phyloP scores from a whole-genome alignment of 139 green algal species.

The Chlorella vulgaris region DNA sequence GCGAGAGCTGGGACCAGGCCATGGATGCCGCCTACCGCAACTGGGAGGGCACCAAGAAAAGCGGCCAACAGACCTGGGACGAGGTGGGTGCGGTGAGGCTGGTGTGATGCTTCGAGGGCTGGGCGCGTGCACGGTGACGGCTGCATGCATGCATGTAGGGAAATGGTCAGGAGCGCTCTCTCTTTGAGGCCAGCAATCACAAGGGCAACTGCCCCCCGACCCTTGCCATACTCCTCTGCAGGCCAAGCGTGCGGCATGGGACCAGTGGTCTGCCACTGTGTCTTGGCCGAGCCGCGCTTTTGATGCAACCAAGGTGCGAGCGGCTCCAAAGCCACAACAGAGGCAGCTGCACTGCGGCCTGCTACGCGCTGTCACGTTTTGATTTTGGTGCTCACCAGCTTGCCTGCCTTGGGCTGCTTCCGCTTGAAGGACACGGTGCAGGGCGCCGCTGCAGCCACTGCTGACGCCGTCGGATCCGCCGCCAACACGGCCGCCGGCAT shows the following conservation, averaged over 20 bases:
- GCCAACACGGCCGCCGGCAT: not conserved
- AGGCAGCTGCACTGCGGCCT: no score
- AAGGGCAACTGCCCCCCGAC: not conserved
- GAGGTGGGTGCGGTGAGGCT: not conserved
- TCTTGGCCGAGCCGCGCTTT: not conserved
- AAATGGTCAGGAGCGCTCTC: not conserved
- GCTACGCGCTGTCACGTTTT: no score
- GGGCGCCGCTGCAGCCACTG: not conserved
- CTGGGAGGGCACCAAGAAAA: constrained; percentile 12
- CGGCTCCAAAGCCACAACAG: no score
- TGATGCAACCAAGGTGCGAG: constrained; percentile 6
- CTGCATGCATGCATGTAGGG: not conserved
- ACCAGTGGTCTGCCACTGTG: constrained; percentile 36
- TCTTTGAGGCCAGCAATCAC: no score
- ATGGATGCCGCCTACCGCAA: constrained; percentile 15
- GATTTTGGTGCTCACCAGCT: no score
- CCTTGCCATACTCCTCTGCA: no score
- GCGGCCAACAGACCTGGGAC: constrained; percentile 31
- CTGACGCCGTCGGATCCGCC: not conserved
- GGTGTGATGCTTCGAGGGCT: not conserved
- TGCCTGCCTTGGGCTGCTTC: no score
- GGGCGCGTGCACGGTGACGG: not conserved
- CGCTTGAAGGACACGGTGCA: no score
- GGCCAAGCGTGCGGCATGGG: constrained; percentile 40
- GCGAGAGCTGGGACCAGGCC: constrained; percentile 36